phyloP scores from a whole-genome alignment of 345 rosid genomes.

The Hibiscus trionum region DNA sequence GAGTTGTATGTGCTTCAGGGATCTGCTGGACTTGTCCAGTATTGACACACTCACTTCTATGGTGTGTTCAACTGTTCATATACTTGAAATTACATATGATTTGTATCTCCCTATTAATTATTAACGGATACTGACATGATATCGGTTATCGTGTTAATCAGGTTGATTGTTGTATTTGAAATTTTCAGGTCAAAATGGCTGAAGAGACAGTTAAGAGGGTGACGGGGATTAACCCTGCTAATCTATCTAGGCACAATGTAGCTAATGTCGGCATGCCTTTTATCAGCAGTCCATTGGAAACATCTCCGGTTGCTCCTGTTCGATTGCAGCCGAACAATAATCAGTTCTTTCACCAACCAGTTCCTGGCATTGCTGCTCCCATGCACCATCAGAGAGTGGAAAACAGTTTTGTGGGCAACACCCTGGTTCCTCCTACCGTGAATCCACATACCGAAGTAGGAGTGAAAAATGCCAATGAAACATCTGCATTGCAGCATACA shows the following conservation, averaged over 20 bases:
- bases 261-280: conserved; percentile 34
- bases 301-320: conserved; percentile 16
- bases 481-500: conserved; percentile 19
- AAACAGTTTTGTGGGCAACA: conserved; percentile 18
- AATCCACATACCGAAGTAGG: conserved; percentile 11
- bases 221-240: conserved; percentile 38
- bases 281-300: conserved; percentile 23
- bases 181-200: conserved; percentile 89
- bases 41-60: conserved; percentile 1
- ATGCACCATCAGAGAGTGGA: conserved; percentile 28
- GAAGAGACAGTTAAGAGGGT: conserved; percentile 90
- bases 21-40: conserved; percentile 6
- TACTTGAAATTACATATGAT: not conserved
- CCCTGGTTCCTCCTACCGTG: conserved; percentile 17
- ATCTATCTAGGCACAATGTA: conserved; percentile 47
- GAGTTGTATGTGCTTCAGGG: not conserved
- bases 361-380: conserved; percentile 9
- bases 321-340: conserved; percentile 31
- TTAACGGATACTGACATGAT: not conserved
- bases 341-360: conserved; percentile 38
- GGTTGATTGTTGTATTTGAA: conserved; percentile 15
- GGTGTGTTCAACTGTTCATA: conserved; percentile 3
- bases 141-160: not conserved
- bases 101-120: not conserved
- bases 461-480: conserved; percentile 14